A percentile compares a stretch with the other conserved stretches of the same genome.
phyloP scores from a whole-genome alignment of 208 protist genomes.

The Leishmania mexicana region DNA sequence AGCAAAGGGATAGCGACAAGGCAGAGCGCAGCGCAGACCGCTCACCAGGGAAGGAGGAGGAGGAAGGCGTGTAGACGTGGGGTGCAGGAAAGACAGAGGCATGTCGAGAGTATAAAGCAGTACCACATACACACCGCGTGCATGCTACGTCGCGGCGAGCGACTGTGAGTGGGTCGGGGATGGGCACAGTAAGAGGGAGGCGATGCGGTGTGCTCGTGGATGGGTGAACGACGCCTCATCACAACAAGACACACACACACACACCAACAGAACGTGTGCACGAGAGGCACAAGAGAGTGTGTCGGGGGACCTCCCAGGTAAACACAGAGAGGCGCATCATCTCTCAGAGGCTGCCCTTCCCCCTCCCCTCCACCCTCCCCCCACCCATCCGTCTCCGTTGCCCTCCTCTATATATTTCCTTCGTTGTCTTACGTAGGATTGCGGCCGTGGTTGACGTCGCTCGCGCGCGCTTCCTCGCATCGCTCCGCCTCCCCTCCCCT shows the following conservation, averaged over 20 bases:
- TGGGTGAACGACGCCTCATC: neutral
- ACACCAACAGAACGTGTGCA: neutral
- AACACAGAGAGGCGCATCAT: neutral
- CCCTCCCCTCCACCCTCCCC: too few relatives aligned
- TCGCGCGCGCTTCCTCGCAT: too few relatives aligned
- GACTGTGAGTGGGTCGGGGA: neutral
- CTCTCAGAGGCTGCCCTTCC: neutral
- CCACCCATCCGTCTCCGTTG: neutral
- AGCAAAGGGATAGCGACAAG: neutral
- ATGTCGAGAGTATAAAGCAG: neutral
- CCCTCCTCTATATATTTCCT: neutral
- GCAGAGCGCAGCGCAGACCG: neutral
- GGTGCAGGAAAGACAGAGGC: neutral
- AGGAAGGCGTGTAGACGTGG: neutral
- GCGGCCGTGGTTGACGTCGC: neutral
- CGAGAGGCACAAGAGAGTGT: neutral
- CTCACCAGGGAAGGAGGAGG: neutral
- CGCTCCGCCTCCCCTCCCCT: too few relatives aligned
- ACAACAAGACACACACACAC: neutral
- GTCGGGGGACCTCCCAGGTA: neutral
- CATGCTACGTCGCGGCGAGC: neutral
- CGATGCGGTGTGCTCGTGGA: neutral
- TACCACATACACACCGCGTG: neutral
- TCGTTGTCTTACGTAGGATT: neutral
- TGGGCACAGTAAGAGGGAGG: neutral